phyloP scores from a whole-genome alignment of 208 protist genomes.

The Acanthamoeba polyphaga region DNA sequence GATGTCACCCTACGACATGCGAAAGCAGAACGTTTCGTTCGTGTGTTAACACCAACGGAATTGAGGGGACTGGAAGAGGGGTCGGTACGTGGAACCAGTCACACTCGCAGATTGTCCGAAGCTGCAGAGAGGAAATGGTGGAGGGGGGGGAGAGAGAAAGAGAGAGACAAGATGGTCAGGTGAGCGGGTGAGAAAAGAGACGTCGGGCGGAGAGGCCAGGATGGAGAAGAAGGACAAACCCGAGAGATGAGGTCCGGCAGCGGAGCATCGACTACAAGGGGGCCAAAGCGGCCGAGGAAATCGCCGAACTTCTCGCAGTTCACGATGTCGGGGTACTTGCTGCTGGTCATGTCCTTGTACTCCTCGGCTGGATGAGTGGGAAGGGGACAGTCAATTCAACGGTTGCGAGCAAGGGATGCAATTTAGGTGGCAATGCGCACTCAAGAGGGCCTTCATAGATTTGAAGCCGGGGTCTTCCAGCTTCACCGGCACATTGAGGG shows the following conservation, averaged over 20 bases:
- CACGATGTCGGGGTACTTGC: constrained; percentile 26
- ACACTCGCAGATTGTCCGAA: constrained; percentile 20
- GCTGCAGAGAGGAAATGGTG: not conserved
- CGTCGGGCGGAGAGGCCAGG: not conserved
- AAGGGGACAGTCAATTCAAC: not conserved
- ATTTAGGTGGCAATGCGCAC: not conserved
- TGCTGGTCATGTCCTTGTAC: constrained; percentile 63
- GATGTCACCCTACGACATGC: not conserved
- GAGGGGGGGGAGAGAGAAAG: not conserved
- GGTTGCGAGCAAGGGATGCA: not conserved
- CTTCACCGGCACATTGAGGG: not conserved
- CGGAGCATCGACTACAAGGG: not conserved
- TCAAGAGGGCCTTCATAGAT: constrained; percentile 16
- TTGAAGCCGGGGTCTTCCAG: not conserved
- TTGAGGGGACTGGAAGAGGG: not conserved
- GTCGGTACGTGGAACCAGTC: constrained; percentile 14
- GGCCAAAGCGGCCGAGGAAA: constrained; percentile 42
- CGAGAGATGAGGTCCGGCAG: not conserved
- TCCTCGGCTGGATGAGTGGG: not conserved
- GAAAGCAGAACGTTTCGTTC: not conserved
- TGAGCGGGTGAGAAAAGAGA: not conserved
- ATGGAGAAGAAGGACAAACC: not conserved
- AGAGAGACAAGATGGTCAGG: not conserved
- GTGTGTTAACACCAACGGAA: too few relatives aligned
- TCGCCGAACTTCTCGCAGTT: constrained; percentile 21